Percentiles rank a stretch among this genome's conserved stretches.
These are phyloP conservation scores for Cladosporium halotolerans DNA, from an alignment of 2,329 filamentous ascomycete species.

Conservation along the genomic window DNA sequence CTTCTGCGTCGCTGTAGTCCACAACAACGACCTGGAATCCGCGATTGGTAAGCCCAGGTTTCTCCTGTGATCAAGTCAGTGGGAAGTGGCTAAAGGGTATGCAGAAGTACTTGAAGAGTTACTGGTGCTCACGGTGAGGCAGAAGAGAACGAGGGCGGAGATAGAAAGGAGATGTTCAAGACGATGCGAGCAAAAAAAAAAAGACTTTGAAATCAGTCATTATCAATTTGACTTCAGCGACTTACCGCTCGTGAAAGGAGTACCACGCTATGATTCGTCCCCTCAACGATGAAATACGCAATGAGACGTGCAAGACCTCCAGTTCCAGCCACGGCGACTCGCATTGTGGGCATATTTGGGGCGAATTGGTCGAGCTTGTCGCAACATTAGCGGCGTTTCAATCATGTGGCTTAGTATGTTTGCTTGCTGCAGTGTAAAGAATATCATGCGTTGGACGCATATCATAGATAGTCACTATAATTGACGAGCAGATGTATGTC, in stretches of 20 bases:
- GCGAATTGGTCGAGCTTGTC: neutral
- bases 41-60: slow-evolving; percentile 48
- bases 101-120: neutral
- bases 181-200: too few relatives aligned
- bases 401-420: neutral
- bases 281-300: slow-evolving; percentile 52
- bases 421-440: too few relatives aligned
- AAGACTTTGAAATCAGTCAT: too few relatives aligned
- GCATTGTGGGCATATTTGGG: slow-evolving; percentile 42
- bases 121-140: too few relatives aligned
- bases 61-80: slow-evolving; percentile 37
- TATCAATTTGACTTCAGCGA: slow-evolving; percentile 9
- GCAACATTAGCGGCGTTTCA: neutral
- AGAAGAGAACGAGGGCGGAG: too few relatives aligned
- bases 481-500: too few relatives aligned
- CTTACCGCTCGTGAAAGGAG: slow-evolving; percentile 62
- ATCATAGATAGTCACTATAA: too few relatives aligned
- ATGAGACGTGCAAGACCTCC: slow-evolving; percentile 54
- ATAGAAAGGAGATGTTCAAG: neutral
- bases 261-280: slow-evolving; percentile 61
- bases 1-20: slow-evolving; percentile 56
- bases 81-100: neutral
- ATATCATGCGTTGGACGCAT: too few relatives aligned
- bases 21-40: slow-evolving; percentile 63
- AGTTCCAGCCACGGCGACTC: slow-evolving; percentile 57